Percentiles rank a stretch among this genome's conserved stretches.
Conservation (phyloP, 2,329 filamentous ascomycete species). For the Escovopsis sp. region DNA sequence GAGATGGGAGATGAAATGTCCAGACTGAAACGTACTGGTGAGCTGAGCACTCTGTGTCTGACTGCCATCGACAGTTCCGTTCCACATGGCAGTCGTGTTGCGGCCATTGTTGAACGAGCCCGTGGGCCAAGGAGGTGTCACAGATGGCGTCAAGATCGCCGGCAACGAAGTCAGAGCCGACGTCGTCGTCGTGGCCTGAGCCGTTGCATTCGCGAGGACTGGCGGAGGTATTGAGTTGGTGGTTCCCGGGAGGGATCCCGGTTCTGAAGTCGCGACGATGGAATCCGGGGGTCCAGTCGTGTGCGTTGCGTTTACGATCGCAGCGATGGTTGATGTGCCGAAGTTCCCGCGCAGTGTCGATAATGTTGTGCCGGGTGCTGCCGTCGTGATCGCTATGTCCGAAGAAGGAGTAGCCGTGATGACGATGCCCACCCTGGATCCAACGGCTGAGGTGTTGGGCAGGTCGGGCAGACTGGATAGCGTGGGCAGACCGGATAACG, state of each 20-base stretch:
- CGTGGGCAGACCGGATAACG: not conserved
- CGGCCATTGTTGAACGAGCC: conserved; percentile 5
- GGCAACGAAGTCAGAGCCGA: not conserved
- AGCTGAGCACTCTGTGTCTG: too few species aligned
- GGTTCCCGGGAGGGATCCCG: conserved; percentile 1
- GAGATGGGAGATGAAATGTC: too few species aligned
- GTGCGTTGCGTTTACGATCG: too few species aligned
- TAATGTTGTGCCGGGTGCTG: conserved; percentile 3
- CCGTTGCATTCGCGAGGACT: not conserved
- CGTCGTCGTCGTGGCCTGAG: not conserved
- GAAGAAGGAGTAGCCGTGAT: too few species aligned
- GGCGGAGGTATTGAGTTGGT: not conserved
- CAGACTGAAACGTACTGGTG: conserved; percentile 1
- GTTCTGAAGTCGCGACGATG: not conserved
- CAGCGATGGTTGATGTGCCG: too few species aligned
- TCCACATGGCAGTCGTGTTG: conserved; percentile 8
- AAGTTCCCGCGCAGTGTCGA: too few species aligned
- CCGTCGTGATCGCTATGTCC: not conserved
- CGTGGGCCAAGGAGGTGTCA: conserved; percentile 12
- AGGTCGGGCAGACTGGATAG: not conserved
- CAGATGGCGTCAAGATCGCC: conserved; percentile 13
- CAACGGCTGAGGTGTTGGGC: too few species aligned
- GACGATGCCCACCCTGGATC: too few species aligned
- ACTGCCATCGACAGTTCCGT: conserved; percentile 5
- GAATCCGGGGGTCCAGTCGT: too few species aligned